Evolutionary conservation across 2,329 filamentous ascomycete species (phyloP).

Genomic region (Fusarium transvaalense): DNA sequence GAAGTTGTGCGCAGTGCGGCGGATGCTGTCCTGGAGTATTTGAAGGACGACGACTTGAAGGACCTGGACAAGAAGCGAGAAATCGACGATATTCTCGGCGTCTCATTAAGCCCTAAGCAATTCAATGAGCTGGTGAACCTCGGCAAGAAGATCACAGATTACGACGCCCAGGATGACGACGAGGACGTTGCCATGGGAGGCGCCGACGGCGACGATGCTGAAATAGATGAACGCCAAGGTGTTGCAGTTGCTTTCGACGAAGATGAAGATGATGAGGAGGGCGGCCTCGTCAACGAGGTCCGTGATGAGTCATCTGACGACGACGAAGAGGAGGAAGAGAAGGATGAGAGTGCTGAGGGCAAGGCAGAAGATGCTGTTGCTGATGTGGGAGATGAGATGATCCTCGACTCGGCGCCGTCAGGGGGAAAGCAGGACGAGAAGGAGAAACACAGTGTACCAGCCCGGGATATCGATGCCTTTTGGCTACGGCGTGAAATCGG

Average conservation of each 20-base stretch:
- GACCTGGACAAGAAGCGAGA: slow-evolving; percentile 99
- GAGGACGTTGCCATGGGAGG: slow-evolving; percentile 83
- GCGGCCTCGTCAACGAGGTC: slow-evolving; percentile 83
- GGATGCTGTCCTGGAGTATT: slow-evolving; percentile 87
- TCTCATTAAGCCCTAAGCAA: slow-evolving; percentile 83
- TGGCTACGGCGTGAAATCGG: slow-evolving; percentile 97
- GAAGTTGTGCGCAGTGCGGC: slow-evolving; percentile 94
- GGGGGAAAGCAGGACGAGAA: slow-evolving; percentile 61
- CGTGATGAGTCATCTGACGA: slow-evolving; percentile 88
- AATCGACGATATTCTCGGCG: slow-evolving; percentile 92
- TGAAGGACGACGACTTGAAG: slow-evolving; percentile 96
- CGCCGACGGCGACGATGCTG: slow-evolving; percentile 73
- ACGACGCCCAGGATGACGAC: slow-evolving; percentile 95
- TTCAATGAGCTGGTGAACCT: slow-evolving; percentile 98
- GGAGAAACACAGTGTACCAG: slow-evolving; percentile 75
- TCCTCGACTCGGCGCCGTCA: slow-evolving; percentile 77
- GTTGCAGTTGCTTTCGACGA: slow-evolving; percentile 98
- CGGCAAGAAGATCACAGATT: slow-evolving; percentile 99
- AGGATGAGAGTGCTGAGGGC: slow-evolving; percentile 69
- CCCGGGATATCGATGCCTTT: slow-evolving; percentile 94
- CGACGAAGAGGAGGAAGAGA: slow-evolving; percentile 71
- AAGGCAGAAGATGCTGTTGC: slow-evolving; percentile 64
- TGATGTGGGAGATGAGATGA: slow-evolving; percentile 83
- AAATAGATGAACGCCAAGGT: slow-evolving; percentile 94
- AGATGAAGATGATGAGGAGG: slow-evolving; percentile 86